Evolutionary conservation across 148 eudicot species (phyloP), one percentile per base, ranked within the genome.

Genomic region (Arctostaphylos glauca): DNA sequence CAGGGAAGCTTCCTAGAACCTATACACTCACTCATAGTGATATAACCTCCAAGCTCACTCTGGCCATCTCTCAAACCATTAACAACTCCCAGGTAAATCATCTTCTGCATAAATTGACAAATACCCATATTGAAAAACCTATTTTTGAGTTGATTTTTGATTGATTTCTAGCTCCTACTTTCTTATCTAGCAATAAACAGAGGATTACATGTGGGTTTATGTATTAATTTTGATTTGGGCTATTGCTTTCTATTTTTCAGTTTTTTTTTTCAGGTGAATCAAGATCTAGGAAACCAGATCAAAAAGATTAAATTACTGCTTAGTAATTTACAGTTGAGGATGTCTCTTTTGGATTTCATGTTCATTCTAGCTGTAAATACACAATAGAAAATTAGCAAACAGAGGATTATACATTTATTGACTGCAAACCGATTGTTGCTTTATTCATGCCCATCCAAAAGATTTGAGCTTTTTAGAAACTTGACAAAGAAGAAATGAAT

Each of bases 11-110:
- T 82, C 98, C 98, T 4, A 94, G 98, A 88, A 92, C 98, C 64
- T 95, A 95, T 75, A 95, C 98, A 76, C 88, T 94, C 43, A 94
- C 98, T 23, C 98, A 95, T 67, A 90, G 98, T 87, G 98, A 95
- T 88, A 72, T 95, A 2, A 92, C 96, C 76, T 88, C 96, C 62
- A 96, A 94, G 85, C 91, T 96, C 83, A 96, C 98, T 82, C 87
- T 96, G 68, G 99, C 98, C 41, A 90, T 95, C 81, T 95, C 98
- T 67, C 98, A 92, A 87, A 88, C 95, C 55, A 94, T 95, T 15
- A 94, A 94, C 85, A 95, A 91, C 83, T 92, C 98, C 54, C 98
- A 95, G 98, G 98, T 92, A 87, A 46, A n/a, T 92, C 87, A 38
- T 41, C 13, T 23, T 47, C 31, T 16, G 10, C 47, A 6, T 1